These are phyloP conservation scores for Podospora didyma DNA, from an alignment of 495 filamentous ascomycete species.

Conservation along the genomic window DNA sequence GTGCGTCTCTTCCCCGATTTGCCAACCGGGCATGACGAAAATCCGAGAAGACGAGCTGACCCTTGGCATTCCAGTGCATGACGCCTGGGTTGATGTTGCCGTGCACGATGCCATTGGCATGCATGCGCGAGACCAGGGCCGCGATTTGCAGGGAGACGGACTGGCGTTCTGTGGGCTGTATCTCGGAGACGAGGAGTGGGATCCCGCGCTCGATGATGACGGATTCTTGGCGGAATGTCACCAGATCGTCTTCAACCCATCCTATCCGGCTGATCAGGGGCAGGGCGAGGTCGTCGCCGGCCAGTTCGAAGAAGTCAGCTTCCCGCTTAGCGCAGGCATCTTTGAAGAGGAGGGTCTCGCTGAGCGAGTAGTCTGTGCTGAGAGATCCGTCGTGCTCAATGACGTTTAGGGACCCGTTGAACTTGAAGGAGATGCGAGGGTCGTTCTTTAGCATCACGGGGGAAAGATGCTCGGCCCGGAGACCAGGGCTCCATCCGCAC, in stretches of 20 bases:
- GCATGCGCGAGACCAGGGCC: conserved; percentile 4
- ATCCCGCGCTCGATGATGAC: conserved; percentile 1
- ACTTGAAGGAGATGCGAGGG: background rate
- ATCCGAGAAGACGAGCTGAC: conserved; percentile 3
- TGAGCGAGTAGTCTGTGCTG: background rate
- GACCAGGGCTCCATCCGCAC: background rate
- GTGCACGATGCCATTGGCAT: conserved; percentile 5
- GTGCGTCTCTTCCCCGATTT: background rate
- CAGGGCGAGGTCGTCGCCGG: background rate
- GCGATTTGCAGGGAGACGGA: conserved; percentile 1
- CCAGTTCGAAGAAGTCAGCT: conserved; percentile 1
- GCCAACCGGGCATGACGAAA: background rate
- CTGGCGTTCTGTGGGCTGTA: background rate
- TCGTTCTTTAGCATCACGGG: conserved; percentile 4
- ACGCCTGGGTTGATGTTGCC: conserved; percentile 4
- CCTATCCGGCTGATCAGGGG: background rate
- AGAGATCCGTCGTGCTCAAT: background rate
- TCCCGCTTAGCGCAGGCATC: conserved; percentile 1
- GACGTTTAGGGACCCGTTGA: background rate
- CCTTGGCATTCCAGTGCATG: conserved; percentile 1
- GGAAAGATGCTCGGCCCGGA: background rate
- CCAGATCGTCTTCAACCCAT: background rate
- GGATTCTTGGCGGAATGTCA: conserved; percentile 1
- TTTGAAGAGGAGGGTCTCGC: background rate
- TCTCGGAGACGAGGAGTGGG: background rate